These are phyloP conservation scores for Aegilops bicornis DNA, from an alignment of 176 grass and related monocot species.

Conservation along the genomic window DNA sequence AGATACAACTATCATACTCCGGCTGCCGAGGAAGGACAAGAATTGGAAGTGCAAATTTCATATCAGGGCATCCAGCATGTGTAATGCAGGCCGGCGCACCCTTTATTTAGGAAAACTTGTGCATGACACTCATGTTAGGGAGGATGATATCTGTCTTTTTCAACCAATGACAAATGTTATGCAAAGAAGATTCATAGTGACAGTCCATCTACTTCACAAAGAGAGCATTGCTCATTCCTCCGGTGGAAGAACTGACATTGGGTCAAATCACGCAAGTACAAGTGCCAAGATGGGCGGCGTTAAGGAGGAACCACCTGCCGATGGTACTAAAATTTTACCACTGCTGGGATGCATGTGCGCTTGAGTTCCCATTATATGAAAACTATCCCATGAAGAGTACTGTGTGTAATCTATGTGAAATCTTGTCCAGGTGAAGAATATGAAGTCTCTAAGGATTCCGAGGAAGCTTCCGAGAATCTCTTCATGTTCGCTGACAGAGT, in stretches of 20 bases:
- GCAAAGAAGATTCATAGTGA: conserved; percentile 10
- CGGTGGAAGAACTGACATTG: neutral
- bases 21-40: conserved; percentile 8
- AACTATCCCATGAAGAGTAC: too few relatives aligned
- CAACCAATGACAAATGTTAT: conserved; percentile 2
- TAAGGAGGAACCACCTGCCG: neutral
- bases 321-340: too few relatives aligned
- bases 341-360: too few relatives aligned
- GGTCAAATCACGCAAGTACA: neutral
- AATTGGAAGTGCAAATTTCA: conserved; percentile 33
- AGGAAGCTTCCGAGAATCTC: neutral
- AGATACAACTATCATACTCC: conserved; percentile 19
- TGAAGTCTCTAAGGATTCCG: neutral
- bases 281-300: neutral
- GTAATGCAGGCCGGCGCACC: neutral
- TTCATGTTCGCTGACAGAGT: neutral
- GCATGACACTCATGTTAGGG: conserved; percentile 33
- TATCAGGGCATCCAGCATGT: neutral
- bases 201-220: conserved; percentile 24
- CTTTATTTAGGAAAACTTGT: conserved; percentile 15
- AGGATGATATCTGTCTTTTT: conserved; percentile 42
- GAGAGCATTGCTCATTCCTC: neutral
- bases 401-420: neutral
- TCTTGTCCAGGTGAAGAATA: neutral
- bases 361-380: too few relatives aligned